Conservation (phyloP, 805 yeast species). For the Candida corydali region DNA sequence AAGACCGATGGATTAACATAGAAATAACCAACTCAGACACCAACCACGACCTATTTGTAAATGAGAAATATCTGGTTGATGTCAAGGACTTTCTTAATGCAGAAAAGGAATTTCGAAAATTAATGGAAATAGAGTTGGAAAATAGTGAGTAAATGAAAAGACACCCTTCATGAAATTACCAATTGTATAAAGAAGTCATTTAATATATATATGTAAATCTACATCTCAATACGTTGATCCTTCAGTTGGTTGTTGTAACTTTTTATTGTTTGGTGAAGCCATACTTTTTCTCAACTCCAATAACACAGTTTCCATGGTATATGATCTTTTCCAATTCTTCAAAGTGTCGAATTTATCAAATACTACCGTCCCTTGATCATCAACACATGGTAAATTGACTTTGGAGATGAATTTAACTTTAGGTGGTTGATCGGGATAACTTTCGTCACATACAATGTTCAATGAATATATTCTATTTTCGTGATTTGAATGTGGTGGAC, state of each 20-base stretch:
- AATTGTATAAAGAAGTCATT: no score
- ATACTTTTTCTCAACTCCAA: conserved; percentile 80
- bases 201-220: conserved; percentile 1
- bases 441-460: conserved; percentile 73
- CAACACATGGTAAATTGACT: conserved; percentile 91
- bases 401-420: conserved; percentile 72
- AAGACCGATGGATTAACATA: conserved; percentile 33
- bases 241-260: conserved; percentile 87
- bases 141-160: not conserved
- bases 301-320: conserved; percentile 89
- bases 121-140: conserved; percentile 23
- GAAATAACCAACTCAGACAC: conserved; percentile 35
- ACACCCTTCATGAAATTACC: not conserved
- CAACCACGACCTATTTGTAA: conserved; percentile 23
- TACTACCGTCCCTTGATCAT: conserved; percentile 50
- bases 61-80: conserved; percentile 18
- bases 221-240: conserved; percentile 62
- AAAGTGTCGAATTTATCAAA: conserved; percentile 56
- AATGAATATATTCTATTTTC: conserved; percentile 91
- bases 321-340: conserved; percentile 82
- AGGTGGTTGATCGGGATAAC: conserved; percentile 91
- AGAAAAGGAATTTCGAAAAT: conserved; percentile 31
- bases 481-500: conserved; percentile 89
- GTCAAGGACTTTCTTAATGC: conserved; percentile 34
- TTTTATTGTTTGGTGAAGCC: conserved; percentile 81